phyloP scores from a whole-genome alignment of 768 basidiomycete genomes.

The Lactifluus rugatus region DNA sequence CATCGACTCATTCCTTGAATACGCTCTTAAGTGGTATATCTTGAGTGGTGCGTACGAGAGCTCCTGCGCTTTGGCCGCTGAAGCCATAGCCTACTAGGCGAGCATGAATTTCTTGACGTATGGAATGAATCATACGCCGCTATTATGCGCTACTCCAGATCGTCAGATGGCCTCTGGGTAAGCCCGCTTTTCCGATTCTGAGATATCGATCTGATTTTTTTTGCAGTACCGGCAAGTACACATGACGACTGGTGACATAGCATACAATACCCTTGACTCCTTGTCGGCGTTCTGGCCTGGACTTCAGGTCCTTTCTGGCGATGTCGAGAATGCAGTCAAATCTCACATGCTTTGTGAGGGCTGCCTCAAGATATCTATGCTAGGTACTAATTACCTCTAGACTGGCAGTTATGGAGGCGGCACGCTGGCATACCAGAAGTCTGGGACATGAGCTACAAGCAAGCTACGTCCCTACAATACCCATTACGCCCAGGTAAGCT shows the following conservation, averaged over 20 bases:
- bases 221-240: constrained; percentile 84
- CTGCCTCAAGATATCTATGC: neutral
- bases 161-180: constrained; percentile 84
- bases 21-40: constrained; percentile 88
- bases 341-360: constrained; percentile 77
- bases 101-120: constrained; percentile 31
- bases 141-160: constrained; percentile 71
- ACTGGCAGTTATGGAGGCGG: constrained; percentile 88
- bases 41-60: constrained; percentile 49
- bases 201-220: neutral
- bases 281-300: constrained; percentile 98
- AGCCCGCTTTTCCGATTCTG: constrained; percentile 19
- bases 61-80: neutral
- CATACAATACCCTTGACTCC: constrained; percentile 81
- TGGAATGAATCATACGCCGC: constrained; percentile 31
- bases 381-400: constrained; percentile 30
- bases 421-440: constrained; percentile 88
- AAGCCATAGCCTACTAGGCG: constrained; percentile 22
- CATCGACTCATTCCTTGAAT: constrained; percentile 93
- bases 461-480: constrained; percentile 68
- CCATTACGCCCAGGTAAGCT: constrained; percentile 58
- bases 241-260: constrained; percentile 51
- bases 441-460: constrained; percentile 68
- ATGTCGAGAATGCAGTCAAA: constrained; percentile 84
- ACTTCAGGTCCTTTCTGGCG: constrained; percentile 77